Evolutionary conservation across 805 yeast species (phyloP).

Genomic region (Candida parachauliodes): DNA sequence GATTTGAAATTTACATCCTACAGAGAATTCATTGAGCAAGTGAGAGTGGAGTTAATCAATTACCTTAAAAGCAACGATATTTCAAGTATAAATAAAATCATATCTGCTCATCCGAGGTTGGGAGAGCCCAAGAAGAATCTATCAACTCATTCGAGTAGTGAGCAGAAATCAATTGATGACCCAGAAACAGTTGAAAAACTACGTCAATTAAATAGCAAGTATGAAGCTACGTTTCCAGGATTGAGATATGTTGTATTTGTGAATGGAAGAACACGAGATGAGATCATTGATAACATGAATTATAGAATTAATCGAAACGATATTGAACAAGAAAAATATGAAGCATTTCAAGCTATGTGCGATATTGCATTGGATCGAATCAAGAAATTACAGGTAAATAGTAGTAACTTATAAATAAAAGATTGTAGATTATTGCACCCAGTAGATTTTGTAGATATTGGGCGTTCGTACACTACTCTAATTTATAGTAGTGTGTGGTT

Average conservation of each 20-base stretch:
- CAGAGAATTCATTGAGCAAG: constrained; percentile 41
- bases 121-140: constrained; percentile 60
- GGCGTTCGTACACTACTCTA: too few relatives aligned
- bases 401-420: constrained; percentile 1
- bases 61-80: constrained; percentile 16
- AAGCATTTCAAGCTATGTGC: constrained; percentile 85
- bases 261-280: constrained; percentile 69
- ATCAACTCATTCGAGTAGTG: constrained; percentile 63
- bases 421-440: too few relatives aligned
- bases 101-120: constrained; percentile 89
- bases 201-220: constrained; percentile 49
- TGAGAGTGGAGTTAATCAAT: constrained; percentile 35
- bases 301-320: constrained; percentile 55
- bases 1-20: constrained; percentile 16
- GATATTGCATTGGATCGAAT: constrained; percentile 84
- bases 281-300: constrained; percentile 61
- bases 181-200: constrained; percentile 50
- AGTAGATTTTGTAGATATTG: too few relatives aligned
- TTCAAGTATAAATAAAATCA: constrained; percentile 43
- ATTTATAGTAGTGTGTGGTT: too few relatives aligned
- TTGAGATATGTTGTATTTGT: constrained; percentile 86
- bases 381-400: constrained; percentile 35
- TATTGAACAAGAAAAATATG: constrained; percentile 50
- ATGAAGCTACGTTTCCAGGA: constrained; percentile 63
- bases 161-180: constrained; percentile 62